These are phyloP conservation scores for Neonothopanus nambi DNA, from an alignment of 1,284 basidiomycete genomes.

Conservation along the genomic window DNA sequence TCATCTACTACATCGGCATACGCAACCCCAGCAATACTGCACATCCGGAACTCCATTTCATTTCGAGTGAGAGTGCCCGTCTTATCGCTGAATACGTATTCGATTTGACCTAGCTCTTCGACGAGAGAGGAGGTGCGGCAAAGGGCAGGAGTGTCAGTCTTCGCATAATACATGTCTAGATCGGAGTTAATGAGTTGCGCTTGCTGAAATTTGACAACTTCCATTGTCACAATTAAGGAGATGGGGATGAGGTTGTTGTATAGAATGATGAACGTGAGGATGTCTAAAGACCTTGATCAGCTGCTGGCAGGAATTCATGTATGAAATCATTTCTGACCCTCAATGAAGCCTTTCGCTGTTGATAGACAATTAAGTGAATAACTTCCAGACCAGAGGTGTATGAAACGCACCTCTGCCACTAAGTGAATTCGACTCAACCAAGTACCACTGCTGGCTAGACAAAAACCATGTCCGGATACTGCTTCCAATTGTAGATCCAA, in stretches of 20 bases:
- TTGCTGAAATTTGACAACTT: constrained; percentile 98
- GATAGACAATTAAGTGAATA: constrained; percentile 10
- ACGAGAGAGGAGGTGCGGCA: constrained; percentile 97
- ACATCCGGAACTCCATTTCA: constrained; percentile 97
- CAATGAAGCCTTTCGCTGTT: constrained; percentile 76
- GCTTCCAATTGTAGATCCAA: constrained; percentile 91
- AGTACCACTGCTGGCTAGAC: constrained; percentile 82
- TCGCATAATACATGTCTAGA: constrained; percentile 93
- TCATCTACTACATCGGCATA: constrained; percentile 92
- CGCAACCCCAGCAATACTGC: constrained; percentile 84
- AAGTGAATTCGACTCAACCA: constrained; percentile 59
- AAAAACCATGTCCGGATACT: constrained; percentile 91
- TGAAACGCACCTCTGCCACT: constrained; percentile 57
- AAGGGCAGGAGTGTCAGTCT: constrained; percentile 93
- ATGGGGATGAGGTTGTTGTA: constrained; percentile 99
- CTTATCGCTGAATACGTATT: constrained; percentile 99
- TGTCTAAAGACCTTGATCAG: constrained; percentile 56
- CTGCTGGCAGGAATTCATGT: constrained; percentile 13
- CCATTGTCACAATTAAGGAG: constrained; percentile 99
- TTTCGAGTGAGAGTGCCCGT: constrained; percentile 97
- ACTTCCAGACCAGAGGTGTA: background rate
- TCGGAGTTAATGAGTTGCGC: constrained; percentile 97
- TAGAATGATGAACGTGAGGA: constrained; percentile 97
- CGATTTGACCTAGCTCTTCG: constrained; percentile 98
- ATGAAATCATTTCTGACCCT: constrained; percentile 51